Percentiles rank a stretch among this genome's conserved stretches.
Conservation (phyloP, 129 eudicot genomes). For the Chrysanthemum makinoi region DNA sequence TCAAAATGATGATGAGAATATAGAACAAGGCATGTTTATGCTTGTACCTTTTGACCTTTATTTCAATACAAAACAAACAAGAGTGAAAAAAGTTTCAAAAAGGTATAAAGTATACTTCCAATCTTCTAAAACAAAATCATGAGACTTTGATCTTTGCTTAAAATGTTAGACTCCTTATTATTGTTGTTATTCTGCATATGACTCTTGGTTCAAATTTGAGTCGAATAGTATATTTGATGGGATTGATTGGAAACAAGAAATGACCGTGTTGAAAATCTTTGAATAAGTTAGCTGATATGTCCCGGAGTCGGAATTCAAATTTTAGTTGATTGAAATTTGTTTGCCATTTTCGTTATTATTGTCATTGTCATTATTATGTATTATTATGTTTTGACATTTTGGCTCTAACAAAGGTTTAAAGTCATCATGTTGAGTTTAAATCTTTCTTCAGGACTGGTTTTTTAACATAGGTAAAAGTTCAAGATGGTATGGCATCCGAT, state of each 20-base stretch:
- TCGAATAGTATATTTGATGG: slow-evolving; percentile 22
- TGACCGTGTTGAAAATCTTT: slow-evolving; percentile 19
- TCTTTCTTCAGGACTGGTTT: neutral
- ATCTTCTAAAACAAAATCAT: slow-evolving; percentile 58
- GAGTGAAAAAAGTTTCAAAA: slow-evolving; percentile 29
- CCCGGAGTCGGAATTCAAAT: neutral
- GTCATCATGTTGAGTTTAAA: slow-evolving; percentile 21
- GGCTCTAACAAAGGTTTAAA: neutral
- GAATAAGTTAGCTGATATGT: neutral
- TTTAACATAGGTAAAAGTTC: neutral
- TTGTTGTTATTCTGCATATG: slow-evolving; percentile 13
- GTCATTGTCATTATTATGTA: slow-evolving; percentile 21
- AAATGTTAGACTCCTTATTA: slow-evolving; percentile 37
- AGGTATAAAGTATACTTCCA: slow-evolving; percentile 13
- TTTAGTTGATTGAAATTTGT: neutral
- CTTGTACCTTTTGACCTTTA: slow-evolving; percentile 37
- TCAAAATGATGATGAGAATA: slow-evolving; percentile 40
- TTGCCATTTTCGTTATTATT: slow-evolving; percentile 4
- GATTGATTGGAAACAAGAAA: slow-evolving; percentile 4
- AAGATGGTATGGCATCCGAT: slow-evolving; percentile 31
- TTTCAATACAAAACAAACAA: slow-evolving; percentile 41
- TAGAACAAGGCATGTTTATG: slow-evolving; percentile 26
- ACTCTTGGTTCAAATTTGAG: slow-evolving; percentile 25
- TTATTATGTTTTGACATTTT: slow-evolving; percentile 33
- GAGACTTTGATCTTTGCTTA: slow-evolving; percentile 38